Base-by-base conservation (phyloP, 805 yeast species). In the Candida corydali region DNA sequence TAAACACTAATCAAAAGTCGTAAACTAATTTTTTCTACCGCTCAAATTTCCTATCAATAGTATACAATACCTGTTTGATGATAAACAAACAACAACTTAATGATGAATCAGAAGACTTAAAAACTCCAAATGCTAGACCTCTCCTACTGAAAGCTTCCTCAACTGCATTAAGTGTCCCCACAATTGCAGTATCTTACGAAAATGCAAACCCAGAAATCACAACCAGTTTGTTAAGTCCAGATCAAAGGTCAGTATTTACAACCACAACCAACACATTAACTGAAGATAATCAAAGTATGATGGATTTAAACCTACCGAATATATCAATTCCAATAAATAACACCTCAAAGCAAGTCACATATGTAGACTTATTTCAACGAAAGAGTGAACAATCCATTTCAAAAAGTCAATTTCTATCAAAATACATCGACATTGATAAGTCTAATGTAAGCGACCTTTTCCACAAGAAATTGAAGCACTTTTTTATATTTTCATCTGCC, bases 401-500 rank as follows among this genome's bases (percentile, higher is more conserved):
- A 8, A 34, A 33, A 14, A 44, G 41, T 18, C 39, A 42, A 1
- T 53, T 48, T 39, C 51, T 42, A 29, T 26, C 46, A 1, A 42
- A 46, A 15, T 40, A 47, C 29, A 48, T 57, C 4, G 32, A 34
- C 4, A 40, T 46, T 3, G 46, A 44, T 23, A 55, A 56, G 33
- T 17, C 35, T 5, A 26, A 39, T 8, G 43, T 41, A 18, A 14
- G 28, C 4, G 15, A 28, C 1, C 30, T 19, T 5, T 65, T 68
- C 41, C 59, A 54, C 37, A 26, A 39, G 15, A 67, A 63, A 32
- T 47, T 62, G 37, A 87, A 86, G 54, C 94, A 87, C 41, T 85
- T 82, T 51, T 82, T 86, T 47, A 75, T 88, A 3, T 63, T 88
- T 8, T 84, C 95, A 0, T 64, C 80, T 2, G 95, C 96, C 1